phyloP scores from a whole-genome alignment of 768 basidiomycete species.

The Podaxis sp. region DNA sequence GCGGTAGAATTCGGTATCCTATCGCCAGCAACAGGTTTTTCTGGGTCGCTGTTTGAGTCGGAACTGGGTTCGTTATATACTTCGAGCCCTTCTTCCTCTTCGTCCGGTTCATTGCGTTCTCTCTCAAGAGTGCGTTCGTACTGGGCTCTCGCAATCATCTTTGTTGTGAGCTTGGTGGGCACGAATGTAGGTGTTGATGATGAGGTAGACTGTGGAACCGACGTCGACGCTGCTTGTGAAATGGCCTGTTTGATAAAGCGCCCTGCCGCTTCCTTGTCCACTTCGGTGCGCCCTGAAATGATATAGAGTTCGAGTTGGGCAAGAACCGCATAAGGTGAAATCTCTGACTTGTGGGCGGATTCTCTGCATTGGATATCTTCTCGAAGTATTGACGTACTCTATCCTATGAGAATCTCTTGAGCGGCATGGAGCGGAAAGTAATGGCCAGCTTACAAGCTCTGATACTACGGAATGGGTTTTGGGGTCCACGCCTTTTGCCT shows the following conservation, averaged over 20 bases:
- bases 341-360: constrained; percentile 55
- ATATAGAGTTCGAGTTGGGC: constrained; percentile 4
- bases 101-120: constrained; percentile 43
- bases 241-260: constrained; percentile 88
- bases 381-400: constrained; percentile 79
- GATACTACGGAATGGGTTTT: constrained; percentile 72
- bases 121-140: constrained; percentile 59
- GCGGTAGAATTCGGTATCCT: constrained; percentile 13
- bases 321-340: constrained; percentile 1
- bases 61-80: constrained; percentile 37
- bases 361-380: constrained; percentile 77
- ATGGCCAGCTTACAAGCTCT: constrained; percentile 54
- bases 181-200: constrained; percentile 33
- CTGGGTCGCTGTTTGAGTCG: constrained; percentile 24
- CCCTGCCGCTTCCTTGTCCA: constrained; percentile 78
- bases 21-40: constrained; percentile 14
- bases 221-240: constrained; percentile 51
- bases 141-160: constrained; percentile 70
- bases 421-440: constrained; percentile 1
- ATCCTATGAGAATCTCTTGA: constrained; percentile 44
- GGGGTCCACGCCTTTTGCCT: constrained; percentile 77
- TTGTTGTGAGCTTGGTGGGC: constrained; percentile 61
- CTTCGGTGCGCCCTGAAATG: constrained; percentile 37
- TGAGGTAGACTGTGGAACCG: constrained; percentile 25
- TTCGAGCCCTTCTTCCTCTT: constrained; percentile 38